Percentiles rank a stretch among this genome's conserved stretches.
These are phyloP conservation scores for Chimonanthus salicifolius DNA, from an alignment of 164 flowering plant species.

Conservation along the genomic window DNA sequence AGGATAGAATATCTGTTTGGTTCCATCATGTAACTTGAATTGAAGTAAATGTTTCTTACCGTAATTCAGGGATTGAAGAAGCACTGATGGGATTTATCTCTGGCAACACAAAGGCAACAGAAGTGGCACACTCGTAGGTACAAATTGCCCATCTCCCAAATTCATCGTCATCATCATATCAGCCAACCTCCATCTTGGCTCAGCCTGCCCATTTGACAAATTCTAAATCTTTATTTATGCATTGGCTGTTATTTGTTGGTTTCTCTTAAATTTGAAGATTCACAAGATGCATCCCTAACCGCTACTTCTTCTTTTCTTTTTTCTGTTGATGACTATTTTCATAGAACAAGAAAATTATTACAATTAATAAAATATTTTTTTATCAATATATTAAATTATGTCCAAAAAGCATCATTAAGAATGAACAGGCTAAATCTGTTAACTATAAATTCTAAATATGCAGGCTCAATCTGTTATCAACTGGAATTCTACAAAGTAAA, in stretches of 20 bases:
- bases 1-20: background rate
- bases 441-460: no score
- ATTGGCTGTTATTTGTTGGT: background rate
- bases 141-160: constrained; percentile 43
- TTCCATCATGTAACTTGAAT: background rate
- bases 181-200: background rate
- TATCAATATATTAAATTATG: no score
- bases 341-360: no score
- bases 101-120: constrained; percentile 69
- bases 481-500: no score
- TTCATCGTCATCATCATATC: background rate
- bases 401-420: no score
- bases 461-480: no score
- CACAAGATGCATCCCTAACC: background rate
- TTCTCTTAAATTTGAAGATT: background rate
- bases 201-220: no score
- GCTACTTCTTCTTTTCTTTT: no score
- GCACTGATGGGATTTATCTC: constrained; percentile 51
- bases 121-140: constrained; percentile 86
- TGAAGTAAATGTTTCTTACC: background rate
- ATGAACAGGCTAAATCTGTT: no score
- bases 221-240: no score
- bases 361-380: no score
- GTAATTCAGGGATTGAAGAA: constrained; percentile 45
- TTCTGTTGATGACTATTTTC: no score